These are phyloP conservation scores for Fusarium compactum DNA, from an alignment of 2,329 filamentous ascomycete genomes.

Conservation along the genomic window DNA sequence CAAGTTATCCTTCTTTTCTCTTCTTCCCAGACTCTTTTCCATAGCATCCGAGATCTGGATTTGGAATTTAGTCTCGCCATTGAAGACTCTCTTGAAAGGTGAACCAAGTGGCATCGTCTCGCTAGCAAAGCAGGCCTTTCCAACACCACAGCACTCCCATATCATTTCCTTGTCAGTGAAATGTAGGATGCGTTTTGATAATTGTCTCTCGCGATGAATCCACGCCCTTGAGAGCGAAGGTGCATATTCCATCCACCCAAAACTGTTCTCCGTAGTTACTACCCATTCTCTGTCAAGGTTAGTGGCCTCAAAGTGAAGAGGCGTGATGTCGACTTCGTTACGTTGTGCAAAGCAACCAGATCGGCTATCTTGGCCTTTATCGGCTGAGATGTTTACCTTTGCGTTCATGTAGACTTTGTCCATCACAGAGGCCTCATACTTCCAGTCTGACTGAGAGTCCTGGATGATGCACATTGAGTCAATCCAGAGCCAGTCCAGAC, in stretches of 20 bases:
- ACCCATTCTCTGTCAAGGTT: background rate
- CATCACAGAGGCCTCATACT: background rate
- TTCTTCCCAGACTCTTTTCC: background rate
- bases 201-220: background rate
- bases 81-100: background rate
- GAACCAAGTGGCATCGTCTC: background rate
- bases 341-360: background rate
- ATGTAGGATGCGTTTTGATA: background rate
- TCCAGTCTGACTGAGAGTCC: background rate
- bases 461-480: constrained; percentile 1
- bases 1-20: background rate
- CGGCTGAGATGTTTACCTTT: background rate
- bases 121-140: background rate
- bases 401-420: background rate
- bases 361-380: background rate
- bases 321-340: background rate
- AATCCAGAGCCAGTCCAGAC: background rate
- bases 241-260: background rate
- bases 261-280: background rate
- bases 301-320: background rate
- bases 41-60: background rate
- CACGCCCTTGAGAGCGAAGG: background rate
- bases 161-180: background rate
- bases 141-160: background rate
- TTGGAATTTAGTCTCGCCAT: background rate